Percentiles rank a stretch among this genome's conserved stretches.
phyloP scores from a whole-genome alignment of 2,329 filamentous ascomycete genomes.

The Pestalotiopsis sp. region DNA sequence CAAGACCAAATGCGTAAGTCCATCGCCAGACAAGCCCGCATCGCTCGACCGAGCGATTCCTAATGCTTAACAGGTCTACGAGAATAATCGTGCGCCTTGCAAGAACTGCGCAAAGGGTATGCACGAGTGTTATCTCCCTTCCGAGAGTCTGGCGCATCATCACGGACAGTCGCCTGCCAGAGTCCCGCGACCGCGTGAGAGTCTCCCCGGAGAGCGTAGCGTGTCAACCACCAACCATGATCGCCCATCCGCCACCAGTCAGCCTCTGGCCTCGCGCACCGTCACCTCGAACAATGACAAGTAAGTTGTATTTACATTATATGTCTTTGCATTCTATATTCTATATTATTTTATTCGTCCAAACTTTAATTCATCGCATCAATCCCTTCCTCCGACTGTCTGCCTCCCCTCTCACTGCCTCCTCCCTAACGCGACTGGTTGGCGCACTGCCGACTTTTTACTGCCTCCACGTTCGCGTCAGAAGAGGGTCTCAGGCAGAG shows the following conservation, averaged over 20 bases:
- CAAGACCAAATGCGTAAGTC: constrained; percentile 57
- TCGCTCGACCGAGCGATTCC: background rate
- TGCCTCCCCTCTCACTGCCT: background rate
- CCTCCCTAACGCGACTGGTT: background rate
- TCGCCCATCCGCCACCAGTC: constrained; percentile 45
- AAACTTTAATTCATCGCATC: background rate
- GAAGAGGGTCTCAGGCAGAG: constrained; percentile 11
- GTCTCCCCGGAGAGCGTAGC: constrained; percentile 54
- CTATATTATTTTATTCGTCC: constrained; percentile 23
- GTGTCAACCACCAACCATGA: constrained; percentile 45
- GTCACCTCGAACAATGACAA: constrained; percentile 53
- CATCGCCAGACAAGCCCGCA: background rate
- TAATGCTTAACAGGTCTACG: constrained; percentile 66
- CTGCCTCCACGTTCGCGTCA: constrained; percentile 14
- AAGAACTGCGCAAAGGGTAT: constrained; percentile 66
- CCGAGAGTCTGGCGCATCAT: constrained; percentile 61
- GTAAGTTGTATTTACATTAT: constrained; percentile 39
- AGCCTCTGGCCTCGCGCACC: constrained; percentile 45
- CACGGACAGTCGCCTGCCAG: constrained; percentile 61
- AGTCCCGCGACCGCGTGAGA: constrained; percentile 56
- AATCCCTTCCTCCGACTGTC: background rate
- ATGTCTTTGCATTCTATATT: no score
- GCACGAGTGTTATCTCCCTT: constrained; percentile 65
- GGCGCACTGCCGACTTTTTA: constrained; percentile 3
- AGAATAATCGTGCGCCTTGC: constrained; percentile 63